Evolutionary conservation across 1,284 basidiomycete species (phyloP).

Genomic region (Naganishia sp.): DNA sequence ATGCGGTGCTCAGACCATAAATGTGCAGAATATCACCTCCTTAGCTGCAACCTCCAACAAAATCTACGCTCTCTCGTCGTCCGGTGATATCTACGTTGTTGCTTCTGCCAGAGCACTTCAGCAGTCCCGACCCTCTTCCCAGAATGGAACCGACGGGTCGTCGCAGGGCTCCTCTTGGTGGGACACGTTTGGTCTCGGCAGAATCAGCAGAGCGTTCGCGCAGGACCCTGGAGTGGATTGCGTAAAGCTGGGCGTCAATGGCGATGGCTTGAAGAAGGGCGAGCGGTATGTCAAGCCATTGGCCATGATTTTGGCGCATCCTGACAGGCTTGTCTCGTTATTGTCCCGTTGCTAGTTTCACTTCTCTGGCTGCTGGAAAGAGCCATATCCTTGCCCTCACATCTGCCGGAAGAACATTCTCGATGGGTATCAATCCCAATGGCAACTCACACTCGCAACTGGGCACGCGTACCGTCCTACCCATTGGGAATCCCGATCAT

Average conservation of each 20-base stretch:
- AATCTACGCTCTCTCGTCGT: slow-evolving; percentile 70
- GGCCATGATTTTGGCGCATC: background rate
- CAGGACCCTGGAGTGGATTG: slow-evolving; percentile 51
- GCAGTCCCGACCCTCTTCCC: slow-evolving; percentile 41
- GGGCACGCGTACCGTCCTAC: slow-evolving; percentile 65
- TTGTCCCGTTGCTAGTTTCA: slow-evolving; percentile 60
- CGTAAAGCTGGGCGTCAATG: slow-evolving; percentile 56
- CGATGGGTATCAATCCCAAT: slow-evolving; percentile 70
- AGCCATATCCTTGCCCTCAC: slow-evolving; percentile 86
- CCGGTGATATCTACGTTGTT: slow-evolving; percentile 72
- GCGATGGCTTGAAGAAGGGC: slow-evolving; percentile 56
- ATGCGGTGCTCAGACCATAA: background rate
- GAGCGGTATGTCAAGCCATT: slow-evolving; percentile 57
- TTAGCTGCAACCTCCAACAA: slow-evolving; percentile 61
- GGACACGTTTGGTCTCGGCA: slow-evolving; percentile 38
- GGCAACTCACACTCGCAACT: slow-evolving; percentile 88
- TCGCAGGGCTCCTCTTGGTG: slow-evolving; percentile 25
- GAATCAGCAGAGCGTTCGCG: slow-evolving; percentile 39
- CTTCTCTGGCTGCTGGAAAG: slow-evolving; percentile 70
- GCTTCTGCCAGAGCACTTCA: slow-evolving; percentile 56
- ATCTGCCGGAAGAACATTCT: slow-evolving; percentile 75
- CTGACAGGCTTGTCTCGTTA: background rate
- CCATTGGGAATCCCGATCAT: slow-evolving; percentile 39
- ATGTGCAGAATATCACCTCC: slow-evolving; percentile 65
- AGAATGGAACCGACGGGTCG: slow-evolving; percentile 39